phyloP scores from a whole-genome alignment of 2,329 filamentous ascomycete genomes.

The Clarireedia paspali region DNA sequence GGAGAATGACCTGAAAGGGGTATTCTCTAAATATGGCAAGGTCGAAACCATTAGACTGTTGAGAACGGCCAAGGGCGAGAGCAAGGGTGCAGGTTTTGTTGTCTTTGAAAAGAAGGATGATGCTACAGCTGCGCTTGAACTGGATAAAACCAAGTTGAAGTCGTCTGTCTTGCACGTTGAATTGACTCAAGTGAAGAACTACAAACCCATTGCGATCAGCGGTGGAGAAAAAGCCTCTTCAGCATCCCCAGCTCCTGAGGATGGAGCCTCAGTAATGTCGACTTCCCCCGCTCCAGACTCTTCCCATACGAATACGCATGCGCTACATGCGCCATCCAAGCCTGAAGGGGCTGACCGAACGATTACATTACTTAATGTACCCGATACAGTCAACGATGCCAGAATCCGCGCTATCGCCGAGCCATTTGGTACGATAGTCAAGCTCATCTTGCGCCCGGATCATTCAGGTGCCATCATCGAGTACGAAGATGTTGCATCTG shows the following conservation, averaged over 20 bases:
- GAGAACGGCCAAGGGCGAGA: slow-evolving; percentile 57
- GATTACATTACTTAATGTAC: slow-evolving; percentile 74
- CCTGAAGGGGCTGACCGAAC: slow-evolving; percentile 57
- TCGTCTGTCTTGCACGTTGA: slow-evolving; percentile 61
- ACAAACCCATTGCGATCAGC: slow-evolving; percentile 46
- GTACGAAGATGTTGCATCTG: slow-evolving; percentile 56
- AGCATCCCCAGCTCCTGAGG: slow-evolving; percentile 28
- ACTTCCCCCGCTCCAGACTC: slow-evolving; percentile 17
- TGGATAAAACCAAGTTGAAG: slow-evolving; percentile 65
- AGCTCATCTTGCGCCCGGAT: slow-evolving; percentile 71
- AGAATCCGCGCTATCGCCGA: slow-evolving; percentile 69
- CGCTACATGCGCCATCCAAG: slow-evolving; percentile 33
- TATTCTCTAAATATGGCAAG: slow-evolving; percentile 69
- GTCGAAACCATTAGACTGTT: slow-evolving; percentile 68
- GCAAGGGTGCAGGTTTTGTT: slow-evolving; percentile 74
- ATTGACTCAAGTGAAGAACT: slow-evolving; percentile 47
- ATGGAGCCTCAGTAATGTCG: slow-evolving; percentile 28
- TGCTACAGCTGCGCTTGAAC: slow-evolving; percentile 56
- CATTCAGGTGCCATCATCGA: slow-evolving; percentile 84
- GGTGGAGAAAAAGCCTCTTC: slow-evolving; percentile 26
- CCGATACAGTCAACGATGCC: slow-evolving; percentile 86
- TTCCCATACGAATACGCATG: slow-evolving; percentile 17
- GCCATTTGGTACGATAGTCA: slow-evolving; percentile 61
- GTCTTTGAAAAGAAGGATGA: slow-evolving; percentile 66
- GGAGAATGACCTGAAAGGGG: slow-evolving; percentile 60